Percentiles rank a stretch among this genome's conserved stretches.
Evolutionary conservation across 2,329 filamentous ascomycete species (phyloP).

Genomic region (Aureobasidium sp.): DNA sequence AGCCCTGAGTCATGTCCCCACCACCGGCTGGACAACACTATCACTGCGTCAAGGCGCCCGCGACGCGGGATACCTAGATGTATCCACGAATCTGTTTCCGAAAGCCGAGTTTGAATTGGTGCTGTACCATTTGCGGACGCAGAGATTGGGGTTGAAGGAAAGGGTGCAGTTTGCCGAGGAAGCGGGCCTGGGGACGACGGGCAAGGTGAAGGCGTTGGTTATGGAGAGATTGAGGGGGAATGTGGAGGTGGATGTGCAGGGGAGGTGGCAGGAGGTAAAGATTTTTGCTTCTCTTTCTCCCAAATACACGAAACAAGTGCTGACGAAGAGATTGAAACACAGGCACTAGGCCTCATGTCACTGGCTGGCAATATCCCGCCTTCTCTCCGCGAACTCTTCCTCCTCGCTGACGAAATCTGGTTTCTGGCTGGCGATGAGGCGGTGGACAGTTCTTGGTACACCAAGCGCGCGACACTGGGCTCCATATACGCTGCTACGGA

Average conservation of each 20-base stretch:
- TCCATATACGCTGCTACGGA: constrained; percentile 66
- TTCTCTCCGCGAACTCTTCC: constrained; percentile 69
- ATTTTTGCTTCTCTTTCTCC: no score
- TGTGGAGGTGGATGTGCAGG: constrained; percentile 49
- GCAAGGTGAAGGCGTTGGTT: constrained; percentile 61
- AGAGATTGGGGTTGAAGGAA: constrained; percentile 51
- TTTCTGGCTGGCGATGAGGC: constrained; percentile 72
- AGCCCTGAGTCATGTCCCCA: constrained; percentile 69
- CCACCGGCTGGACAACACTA: constrained; percentile 69
- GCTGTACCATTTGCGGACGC: constrained; percentile 62
- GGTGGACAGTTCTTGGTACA: constrained; percentile 86
- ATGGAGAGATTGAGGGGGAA: constrained; percentile 74
- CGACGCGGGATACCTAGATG: constrained; percentile 78
- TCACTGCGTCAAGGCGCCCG: constrained; percentile 69
- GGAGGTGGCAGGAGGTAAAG: constrained; percentile 79
- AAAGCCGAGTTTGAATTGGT: constrained; percentile 75
- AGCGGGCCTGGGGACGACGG: constrained; percentile 41
- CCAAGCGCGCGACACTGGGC: constrained; percentile 54
- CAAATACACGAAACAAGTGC: neutral
- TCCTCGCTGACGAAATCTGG: constrained; percentile 86
- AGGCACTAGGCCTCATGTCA: constrained; percentile 87
- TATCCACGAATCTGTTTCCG: constrained; percentile 73
- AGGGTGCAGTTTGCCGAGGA: constrained; percentile 36
- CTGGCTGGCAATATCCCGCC: constrained; percentile 67
- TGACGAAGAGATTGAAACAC: neutral